phyloP scores from a whole-genome alignment of 805 yeast species.

The Saccharomycopsis amapae region DNA sequence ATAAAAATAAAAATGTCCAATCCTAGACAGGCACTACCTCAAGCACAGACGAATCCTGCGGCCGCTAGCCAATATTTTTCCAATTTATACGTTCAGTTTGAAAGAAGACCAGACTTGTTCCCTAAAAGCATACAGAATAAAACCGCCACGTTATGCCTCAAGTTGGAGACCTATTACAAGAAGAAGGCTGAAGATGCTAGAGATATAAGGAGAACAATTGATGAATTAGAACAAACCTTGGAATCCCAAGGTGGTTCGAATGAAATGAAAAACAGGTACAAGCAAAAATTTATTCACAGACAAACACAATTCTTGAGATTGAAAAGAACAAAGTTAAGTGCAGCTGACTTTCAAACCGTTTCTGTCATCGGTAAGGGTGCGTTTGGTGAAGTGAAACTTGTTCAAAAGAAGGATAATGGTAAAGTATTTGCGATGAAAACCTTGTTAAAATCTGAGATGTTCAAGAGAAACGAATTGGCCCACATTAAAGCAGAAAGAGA shows the following conservation, averaged over 20 bases:
- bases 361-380: conserved; percentile 96
- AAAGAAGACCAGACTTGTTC: conserved; percentile 73
- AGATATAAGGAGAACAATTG: conserved; percentile 88
- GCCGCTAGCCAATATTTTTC: conserved; percentile 13
- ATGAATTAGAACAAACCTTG: conserved; percentile 71
- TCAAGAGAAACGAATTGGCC: conserved; percentile 87
- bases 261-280: conserved; percentile 77
- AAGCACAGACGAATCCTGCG: background rate
- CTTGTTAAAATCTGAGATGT: conserved; percentile 83
- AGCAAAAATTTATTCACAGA: conserved; percentile 76
- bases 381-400: conserved; percentile 93
- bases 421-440: conserved; percentile 96
- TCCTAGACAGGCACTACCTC: background rate
- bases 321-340: conserved; percentile 72
- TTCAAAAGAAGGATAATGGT: conserved; percentile 88
- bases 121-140: conserved; percentile 72
- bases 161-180: conserved; percentile 78
- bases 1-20: background rate
- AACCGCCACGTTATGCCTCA: conserved; percentile 76
- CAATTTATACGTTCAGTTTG: conserved; percentile 53
- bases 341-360: conserved; percentile 82
- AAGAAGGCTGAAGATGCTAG: conserved; percentile 86
- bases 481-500: conserved; percentile 96
- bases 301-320: conserved; percentile 82
- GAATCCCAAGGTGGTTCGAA: conserved; percentile 64